These are phyloP conservation scores for Rhypophila decipiens DNA, from an alignment of 495 filamentous ascomycete genomes.

Conservation along the genomic window DNA sequence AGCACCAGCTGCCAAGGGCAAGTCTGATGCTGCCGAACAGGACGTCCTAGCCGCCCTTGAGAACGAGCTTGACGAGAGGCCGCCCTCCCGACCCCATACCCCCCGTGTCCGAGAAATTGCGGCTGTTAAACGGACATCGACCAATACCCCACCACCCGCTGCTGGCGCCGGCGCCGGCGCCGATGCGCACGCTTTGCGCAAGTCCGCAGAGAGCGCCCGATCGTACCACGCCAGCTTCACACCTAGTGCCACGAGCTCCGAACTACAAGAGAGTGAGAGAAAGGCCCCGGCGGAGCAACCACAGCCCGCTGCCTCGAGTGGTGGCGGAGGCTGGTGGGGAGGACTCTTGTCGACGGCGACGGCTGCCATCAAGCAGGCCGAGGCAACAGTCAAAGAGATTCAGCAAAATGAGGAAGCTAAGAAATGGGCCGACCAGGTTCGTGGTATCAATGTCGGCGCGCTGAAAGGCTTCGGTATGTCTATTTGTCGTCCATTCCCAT, in stretches of 20 bases:
- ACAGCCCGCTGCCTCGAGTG: conserved; percentile 18
- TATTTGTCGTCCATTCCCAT: conserved; percentile 2
- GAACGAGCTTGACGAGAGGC: conserved; percentile 58
- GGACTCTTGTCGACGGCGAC: conserved; percentile 66
- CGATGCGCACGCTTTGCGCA: conserved; percentile 44
- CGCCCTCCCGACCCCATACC: conserved; percentile 71
- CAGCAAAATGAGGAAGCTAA: conserved; percentile 94
- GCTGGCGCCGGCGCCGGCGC: conserved; percentile 32
- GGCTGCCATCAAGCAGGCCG: conserved; percentile 89
- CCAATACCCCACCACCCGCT: conserved; percentile 48
- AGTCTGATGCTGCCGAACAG: conserved; percentile 42
- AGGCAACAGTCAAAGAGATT: conserved; percentile 88
- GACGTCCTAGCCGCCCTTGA: conserved; percentile 85
- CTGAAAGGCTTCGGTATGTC: conserved; percentile 72
- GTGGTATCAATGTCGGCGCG: conserved; percentile 74
- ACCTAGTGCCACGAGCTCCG: conserved; percentile 44
- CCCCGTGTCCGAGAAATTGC: conserved; percentile 63
- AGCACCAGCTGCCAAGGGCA: conserved; percentile 38
- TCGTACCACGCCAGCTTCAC: conserved; percentile 57
- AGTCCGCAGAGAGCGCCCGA: conserved; percentile 67
- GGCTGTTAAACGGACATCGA: conserved; percentile 52
- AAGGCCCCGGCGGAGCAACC: conserved; percentile 32
- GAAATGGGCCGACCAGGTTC: conserved; percentile 91
- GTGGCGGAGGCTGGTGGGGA: conserved; percentile 82
- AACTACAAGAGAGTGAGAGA: conserved; percentile 48